These are phyloP conservation scores for Moricandia arvensis DNA, from an alignment of 345 rosid species.

Conservation along the genomic window DNA sequence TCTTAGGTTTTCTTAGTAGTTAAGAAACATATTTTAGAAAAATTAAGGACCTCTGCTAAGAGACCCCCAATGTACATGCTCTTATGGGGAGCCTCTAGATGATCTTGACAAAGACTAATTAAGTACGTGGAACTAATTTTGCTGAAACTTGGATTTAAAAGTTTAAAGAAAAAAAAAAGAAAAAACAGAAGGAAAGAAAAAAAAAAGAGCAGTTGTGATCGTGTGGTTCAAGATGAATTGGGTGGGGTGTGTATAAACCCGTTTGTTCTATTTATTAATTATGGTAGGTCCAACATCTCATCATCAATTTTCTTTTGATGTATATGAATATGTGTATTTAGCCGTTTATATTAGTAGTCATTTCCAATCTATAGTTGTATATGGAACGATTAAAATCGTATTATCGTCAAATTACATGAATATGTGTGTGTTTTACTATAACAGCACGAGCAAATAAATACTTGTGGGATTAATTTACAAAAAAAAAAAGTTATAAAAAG, in stretches of 20 bases:
- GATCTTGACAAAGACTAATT: background rate
- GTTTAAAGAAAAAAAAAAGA: background rate
- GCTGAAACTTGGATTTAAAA: background rate
- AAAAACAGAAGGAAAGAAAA: background rate
- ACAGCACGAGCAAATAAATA: background rate
- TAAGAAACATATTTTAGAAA: too few species aligned
- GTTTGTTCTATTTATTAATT: slow-evolving; percentile 24
- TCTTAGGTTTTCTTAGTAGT: too few species aligned
- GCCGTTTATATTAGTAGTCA: background rate
- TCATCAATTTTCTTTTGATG: background rate
- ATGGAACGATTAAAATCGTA: background rate
- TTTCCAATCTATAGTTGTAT: background rate
- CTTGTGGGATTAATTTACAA: background rate
- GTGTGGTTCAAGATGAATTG: slow-evolving; percentile 35
- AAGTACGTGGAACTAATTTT: background rate
- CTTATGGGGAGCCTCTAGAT: background rate
- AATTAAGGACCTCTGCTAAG: too few species aligned
- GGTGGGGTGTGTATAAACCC: slow-evolving; percentile 14
- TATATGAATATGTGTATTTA: background rate
- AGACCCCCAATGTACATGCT: too few species aligned
- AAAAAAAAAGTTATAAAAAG: background rate
- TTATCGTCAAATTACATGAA: background rate
- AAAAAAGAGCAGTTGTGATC: background rate
- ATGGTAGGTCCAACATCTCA: slow-evolving; percentile 4
- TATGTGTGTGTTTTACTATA: background rate